Evolutionary conservation across 2,329 filamentous ascomycete genomes (phyloP), one percentile per base, ranked within the genome.

Genomic region (Trichoderma sp.): DNA sequence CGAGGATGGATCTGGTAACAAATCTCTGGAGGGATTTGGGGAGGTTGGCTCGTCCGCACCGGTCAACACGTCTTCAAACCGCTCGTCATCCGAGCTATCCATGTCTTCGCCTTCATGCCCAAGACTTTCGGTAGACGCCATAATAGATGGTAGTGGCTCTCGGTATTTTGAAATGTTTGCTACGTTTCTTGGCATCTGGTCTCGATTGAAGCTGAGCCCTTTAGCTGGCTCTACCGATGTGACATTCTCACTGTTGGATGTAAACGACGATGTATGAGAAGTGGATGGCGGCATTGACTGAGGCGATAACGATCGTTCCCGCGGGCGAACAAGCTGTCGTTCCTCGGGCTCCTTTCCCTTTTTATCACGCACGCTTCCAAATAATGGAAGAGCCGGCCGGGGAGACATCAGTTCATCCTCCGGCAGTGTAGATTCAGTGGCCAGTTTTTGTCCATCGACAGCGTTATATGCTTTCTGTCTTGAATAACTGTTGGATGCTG

Each of bases 321-420:
- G 64, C 16, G 88, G 88, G 33, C 87, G 83, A 47, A 90, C 87
- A 58, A 90, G 80, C 0, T 86, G 83, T 2, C 88, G 83, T 73
- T 90, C 90, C 49, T 85, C 81, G 0, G 80, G 73, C 61, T 88
- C 84, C 49, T 81, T 84, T 8, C 79, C 76, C 72, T 88, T 89
- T 77, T 87, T 88, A 33, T 89, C 88, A 27, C 90, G 85, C 27
- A 94, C 84, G 74, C 92, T 94, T 21, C 91, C 91, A 77, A 94
- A 94, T 1, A 86, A 90, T 1, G 92, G 92, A 47, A 94, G 80
- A 1, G 88, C 89, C 7, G 92, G 91, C 37, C 91, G 83, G n/a
- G 92, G 92, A 72, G 88, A 88, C 90, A 93, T 92, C 16, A 88
- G 81, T 70, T 90, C 86, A 53, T 91, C 88, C 35, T 91, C 88